Conservation (phyloP, 192 early-diverging fungal species). For the Coemansia sp. region DNA sequence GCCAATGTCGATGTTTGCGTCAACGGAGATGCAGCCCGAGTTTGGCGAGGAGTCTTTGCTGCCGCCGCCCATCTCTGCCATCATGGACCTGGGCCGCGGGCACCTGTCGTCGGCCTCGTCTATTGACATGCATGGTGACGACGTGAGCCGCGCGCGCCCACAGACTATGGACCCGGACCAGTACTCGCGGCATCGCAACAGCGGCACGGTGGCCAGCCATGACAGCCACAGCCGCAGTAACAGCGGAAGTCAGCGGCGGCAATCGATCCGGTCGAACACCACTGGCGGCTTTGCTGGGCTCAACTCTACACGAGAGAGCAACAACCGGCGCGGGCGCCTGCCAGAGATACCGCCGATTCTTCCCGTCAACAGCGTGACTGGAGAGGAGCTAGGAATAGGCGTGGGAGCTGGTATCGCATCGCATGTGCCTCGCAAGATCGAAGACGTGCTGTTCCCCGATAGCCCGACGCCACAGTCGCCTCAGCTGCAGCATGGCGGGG, state of each 20-base stretch:
- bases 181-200: conserved; percentile 11
- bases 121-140: conserved; percentile 23
- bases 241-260: conserved; percentile 34
- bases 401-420: conserved; percentile 54
- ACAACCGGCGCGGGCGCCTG: conserved; percentile 37
- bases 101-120: conserved; percentile 51
- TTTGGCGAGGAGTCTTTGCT: conserved; percentile 22
- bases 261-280: conserved; percentile 14
- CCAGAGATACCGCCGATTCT: conserved; percentile 50
- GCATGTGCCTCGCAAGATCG: conserved; percentile 37
- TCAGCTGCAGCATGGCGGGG: conserved; percentile 29
- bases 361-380: conserved; percentile 48
- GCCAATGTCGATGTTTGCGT: conserved; percentile 57
- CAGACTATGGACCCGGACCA: conserved; percentile 32
- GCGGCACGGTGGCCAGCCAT: conserved; percentile 15
- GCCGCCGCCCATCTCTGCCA: conserved; percentile 45
- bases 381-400: conserved; percentile 57
- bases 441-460: conserved; percentile 48
- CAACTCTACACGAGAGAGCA: conserved; percentile 12
- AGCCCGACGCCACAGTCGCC: conserved; percentile 40
- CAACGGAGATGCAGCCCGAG: conserved; percentile 52
- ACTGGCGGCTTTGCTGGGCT: conserved; percentile 8
- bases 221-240: conserved; percentile 38
- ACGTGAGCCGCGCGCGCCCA: conserved; percentile 17
- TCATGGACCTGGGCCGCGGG: conserved; percentile 39